Base-by-base conservation (phyloP, 148 eudicot genomes). In the Amaranthus cruentus region DNA sequence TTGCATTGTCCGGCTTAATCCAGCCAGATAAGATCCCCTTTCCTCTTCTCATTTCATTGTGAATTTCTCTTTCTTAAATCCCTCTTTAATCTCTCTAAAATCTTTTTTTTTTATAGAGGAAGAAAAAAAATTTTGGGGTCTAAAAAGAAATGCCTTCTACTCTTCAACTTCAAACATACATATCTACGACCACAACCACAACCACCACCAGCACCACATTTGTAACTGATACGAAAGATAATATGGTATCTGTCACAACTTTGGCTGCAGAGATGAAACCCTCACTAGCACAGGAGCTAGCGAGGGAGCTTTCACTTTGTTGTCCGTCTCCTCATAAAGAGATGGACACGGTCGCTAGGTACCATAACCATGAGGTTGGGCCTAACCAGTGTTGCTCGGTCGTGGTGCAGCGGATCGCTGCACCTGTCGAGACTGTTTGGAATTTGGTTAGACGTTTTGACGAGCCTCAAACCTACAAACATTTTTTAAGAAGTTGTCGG, bases 401-500 rank as follows among this genome's bases (percentile, higher is more conserved):
- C 21, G 89, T 85, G 5, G 80, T 80, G 54, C 85, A 83, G 49
- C 62, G 80, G 54, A 77, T 91, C 77, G 57, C 78, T 62, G 94
- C 97, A 7, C 89, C 94, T 0, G 74, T 81, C 12, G 42, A 76
- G 18, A 62, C 79, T 13, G 94, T 89, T 4, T 91, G 97, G 97
- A 79, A 82, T 5, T 74, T 91, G 1, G 85, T 91, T 42, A 86
- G 94, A 7, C 87, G 83, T 9, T 91, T 91, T 74, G 91, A 91
- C 79, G 83, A 89, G 73, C 97, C 97, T 0, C 91, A 89, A 43
- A 77, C 82, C 6, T 91, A 91, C 88, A 91, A 91, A 61, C 89
- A 86, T 83, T 91, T 91, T 73, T 79, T 91, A 56, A 85, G 87
- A 42, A 85, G 86, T 84, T 89, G 97, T 77, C 83, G 81, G 9